Evolutionary conservation across 2,329 filamentous ascomycete species (phyloP), one percentile per base, ranked within the genome.

Genomic region (Penicillium palitans): DNA sequence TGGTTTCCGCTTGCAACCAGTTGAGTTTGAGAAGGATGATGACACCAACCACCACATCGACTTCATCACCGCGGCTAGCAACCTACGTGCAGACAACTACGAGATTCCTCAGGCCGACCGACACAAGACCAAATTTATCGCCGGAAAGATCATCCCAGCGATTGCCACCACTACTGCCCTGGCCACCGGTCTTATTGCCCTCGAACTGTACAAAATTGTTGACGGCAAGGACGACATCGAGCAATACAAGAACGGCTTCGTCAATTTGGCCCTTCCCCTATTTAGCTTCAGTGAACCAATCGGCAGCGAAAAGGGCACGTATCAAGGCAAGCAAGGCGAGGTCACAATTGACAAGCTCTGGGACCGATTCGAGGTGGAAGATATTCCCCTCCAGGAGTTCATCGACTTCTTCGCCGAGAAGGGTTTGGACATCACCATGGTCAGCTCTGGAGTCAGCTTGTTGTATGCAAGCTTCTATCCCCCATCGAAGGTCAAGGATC

Each of bases 121-220:
- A 61, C 95, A 97, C 83, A 96, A 95, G 87, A 99, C 93, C 61
- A 99, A 99, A 82, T 98, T 99, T 78, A 99, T 99, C 73, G 96
- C 95, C 33, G 95, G 95, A 75, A 99, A 99, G 85, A 99, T 99
- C 68, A 99, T 99, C 66, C 95, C 95, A 24, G 95, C 95, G 46
- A 99, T 99, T 76, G 95, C 95, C 45, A 99, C 95, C 3, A 98
- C 95, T 0, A 99, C 95, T 3, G 93, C 95, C 3, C 82, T 99
- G 58, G 93, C 98, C 13, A 99, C 95, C 3, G 95, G 95, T 58
- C 83, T 99, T 46, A 92, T 99, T 53, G 84, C 96, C 17, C 80
- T 99, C 46, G 95, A 99, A 80, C 80, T 98, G 48, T 97, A 91
- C 87, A 99, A 99, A 86, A 85, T 99, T 63, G 83, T 99, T 46